Percentiles rank a stretch among this genome's conserved stretches.
phyloP scores from a whole-genome alignment of 306 rosid species.

The Vigna trinervia region DNA sequence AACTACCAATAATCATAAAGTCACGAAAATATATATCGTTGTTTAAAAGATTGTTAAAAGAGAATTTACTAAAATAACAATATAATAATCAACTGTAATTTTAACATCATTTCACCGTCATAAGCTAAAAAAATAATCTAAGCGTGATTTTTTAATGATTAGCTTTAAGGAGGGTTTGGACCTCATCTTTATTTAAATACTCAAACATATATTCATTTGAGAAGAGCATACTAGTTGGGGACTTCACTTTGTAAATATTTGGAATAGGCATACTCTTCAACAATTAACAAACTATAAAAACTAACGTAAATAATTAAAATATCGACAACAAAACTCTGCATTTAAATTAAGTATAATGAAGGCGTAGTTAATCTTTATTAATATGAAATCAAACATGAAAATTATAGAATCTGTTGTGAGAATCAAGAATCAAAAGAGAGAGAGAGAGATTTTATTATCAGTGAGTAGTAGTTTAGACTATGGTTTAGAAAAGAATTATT shows the following conservation, averaged over 20 bases:
- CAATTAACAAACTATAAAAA: neutral
- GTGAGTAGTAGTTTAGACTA: neutral
- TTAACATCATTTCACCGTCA: neutral
- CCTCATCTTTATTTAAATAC: neutral
- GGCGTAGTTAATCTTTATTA: neutral
- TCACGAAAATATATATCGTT: neutral
- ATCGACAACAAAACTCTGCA: neutral
- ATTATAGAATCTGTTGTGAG: no score
- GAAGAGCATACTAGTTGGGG: neutral
- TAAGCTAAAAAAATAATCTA: no score
- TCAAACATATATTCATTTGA: neutral
- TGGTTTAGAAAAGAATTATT: neutral
- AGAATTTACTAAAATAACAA: no score
- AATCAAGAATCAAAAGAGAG: no score
- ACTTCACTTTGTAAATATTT: neutral
- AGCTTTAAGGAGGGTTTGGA: neutral
- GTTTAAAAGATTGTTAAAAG: neutral
- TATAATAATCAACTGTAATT: no score
- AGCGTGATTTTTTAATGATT: no score
- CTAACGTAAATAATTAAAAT: neutral
- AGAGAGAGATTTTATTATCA: neutral
- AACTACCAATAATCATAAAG: no score
- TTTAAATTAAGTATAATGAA: neutral
- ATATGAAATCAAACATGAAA: neutral
- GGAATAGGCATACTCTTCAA: neutral